A percentile compares a stretch with the other conserved stretches of the same genome.
Conservation (phyloP, 805 yeast species). For the Lachancea mirantina region DNA sequence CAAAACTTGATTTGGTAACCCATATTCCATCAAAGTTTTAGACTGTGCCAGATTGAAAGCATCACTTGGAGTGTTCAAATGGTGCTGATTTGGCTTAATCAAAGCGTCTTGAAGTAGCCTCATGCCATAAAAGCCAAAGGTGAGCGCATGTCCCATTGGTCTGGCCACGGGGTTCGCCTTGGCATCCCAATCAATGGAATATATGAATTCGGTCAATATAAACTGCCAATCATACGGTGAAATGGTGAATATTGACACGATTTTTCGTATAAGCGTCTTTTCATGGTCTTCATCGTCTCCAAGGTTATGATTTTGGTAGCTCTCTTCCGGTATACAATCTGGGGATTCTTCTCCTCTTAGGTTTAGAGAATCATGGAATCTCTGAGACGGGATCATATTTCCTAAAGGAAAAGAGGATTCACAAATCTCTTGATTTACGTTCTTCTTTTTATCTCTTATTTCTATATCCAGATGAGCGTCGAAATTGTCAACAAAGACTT, state of each 20-base stretch:
- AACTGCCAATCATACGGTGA: conserved; percentile 23
- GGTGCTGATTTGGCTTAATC: conserved; percentile 21
- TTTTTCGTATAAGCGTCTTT: conserved; percentile 4
- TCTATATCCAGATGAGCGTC: too few relatives aligned
- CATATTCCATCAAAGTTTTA: conserved; percentile 15
- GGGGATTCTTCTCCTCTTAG: too few relatives aligned
- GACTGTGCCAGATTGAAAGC: conserved; percentile 29
- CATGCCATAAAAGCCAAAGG: conserved; percentile 15
- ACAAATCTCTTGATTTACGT: too few relatives aligned
- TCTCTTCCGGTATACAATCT: background rate
- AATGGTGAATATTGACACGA: conserved; percentile 7
- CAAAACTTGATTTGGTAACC: conserved; percentile 11
- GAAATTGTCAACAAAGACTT: too few relatives aligned
- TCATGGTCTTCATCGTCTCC: conserved; percentile 4
- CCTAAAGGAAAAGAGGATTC: too few relatives aligned
- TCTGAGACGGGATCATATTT: too few relatives aligned
- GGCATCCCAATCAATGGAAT: conserved; percentile 27
- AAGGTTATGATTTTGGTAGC: background rate
- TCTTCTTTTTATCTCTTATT: too few relatives aligned
- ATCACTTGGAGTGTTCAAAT: conserved; percentile 14
- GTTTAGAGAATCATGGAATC: too few relatives aligned
- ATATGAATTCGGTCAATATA: conserved; percentile 18
- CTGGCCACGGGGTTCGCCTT: conserved; percentile 19
- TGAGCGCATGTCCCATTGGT: conserved; percentile 22
- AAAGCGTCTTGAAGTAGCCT: conserved; percentile 27